Evolutionary conservation across 768 basidiomycete species (phyloP).

Genomic region (Naganishia kalamii): DNA sequence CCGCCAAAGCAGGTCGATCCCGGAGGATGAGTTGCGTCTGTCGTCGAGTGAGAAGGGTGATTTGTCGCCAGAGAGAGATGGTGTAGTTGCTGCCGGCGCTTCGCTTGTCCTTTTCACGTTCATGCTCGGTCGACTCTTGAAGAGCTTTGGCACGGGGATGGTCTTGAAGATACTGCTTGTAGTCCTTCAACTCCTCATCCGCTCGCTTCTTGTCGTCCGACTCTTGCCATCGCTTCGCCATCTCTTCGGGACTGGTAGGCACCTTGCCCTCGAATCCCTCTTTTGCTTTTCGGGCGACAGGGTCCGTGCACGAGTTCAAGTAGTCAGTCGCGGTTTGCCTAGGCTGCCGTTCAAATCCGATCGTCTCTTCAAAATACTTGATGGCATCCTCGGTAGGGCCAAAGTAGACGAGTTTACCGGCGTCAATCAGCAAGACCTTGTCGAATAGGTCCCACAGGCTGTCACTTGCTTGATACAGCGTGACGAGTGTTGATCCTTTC

Average conservation of each 20-base stretch:
- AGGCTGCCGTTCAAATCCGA: slow-evolving; percentile 63
- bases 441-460: slow-evolving; percentile 58
- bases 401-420: slow-evolving; percentile 67
- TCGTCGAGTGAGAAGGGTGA: slow-evolving; percentile 61
- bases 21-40: slow-evolving; percentile 65
- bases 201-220: slow-evolving; percentile 53
- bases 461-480: slow-evolving; percentile 78
- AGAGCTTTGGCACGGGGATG: slow-evolving; percentile 54
- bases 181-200: slow-evolving; percentile 51
- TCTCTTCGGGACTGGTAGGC: slow-evolving; percentile 61
- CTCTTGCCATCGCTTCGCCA: slow-evolving; percentile 60
- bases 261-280: slow-evolving; percentile 58
- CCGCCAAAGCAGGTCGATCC: slow-evolving; percentile 68
- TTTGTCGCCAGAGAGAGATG: slow-evolving; percentile 67
- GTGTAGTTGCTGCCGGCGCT: slow-evolving; percentile 71
- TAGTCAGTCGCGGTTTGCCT: slow-evolving; percentile 82
- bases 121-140: slow-evolving; percentile 67
- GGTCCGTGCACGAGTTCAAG: slow-evolving; percentile 55
- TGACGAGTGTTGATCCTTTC: slow-evolving; percentile 57
- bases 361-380: slow-evolving; percentile 62
- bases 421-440: slow-evolving; percentile 72
- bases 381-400: slow-evolving; percentile 62
- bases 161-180: slow-evolving; percentile 59
- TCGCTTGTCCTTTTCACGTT: slow-evolving; percentile 72
- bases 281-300: slow-evolving; percentile 56